Evolutionary conservation across 768 basidiomycete species (phyloP), one percentile per base, ranked within the genome.

Genomic region (Agrocybe pediades): DNA sequence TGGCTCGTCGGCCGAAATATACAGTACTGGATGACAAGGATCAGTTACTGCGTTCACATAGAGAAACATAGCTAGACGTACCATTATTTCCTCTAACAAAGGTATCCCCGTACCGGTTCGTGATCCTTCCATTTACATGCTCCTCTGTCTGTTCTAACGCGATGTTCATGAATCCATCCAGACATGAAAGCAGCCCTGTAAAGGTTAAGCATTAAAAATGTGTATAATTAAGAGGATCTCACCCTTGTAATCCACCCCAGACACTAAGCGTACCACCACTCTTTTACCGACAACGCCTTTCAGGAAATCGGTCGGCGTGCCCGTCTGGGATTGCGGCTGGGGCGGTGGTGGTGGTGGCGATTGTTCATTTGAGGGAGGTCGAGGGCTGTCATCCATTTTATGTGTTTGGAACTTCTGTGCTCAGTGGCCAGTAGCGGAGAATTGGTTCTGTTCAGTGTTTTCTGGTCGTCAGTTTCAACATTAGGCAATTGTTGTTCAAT

Each of bases 131-230:
- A 57, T 90, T 87, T 9, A 95, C 92, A 69, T 95, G 86, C 71
- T 99, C 97, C 72, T 97, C 94, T 2, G 95, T 97, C 69, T 97
- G 92, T 72, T 99, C 97, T 29, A 98, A 74, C 13, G 94, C 97
- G 46, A 98, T 96, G 73, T 98, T 98, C 97, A 99, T 98, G 71
- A 97, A 98, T 0, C 95, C 95, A 71, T 98, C 97, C 20, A 98
- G 80, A 65, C 97, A 98, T 2, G 94, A 95, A 13, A 99, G 74
- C 2, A 95, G 80, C 17, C 96, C 96, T 98, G 55, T 5, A 30
- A 19, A 36, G 8, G 43, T 25, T n/a, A 46, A 13, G 33, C 33
- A n/a, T 13, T 11, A 43, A n/a, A 25, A 29, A 9, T 17, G 40
- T 25, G 6, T 27, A 33, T n/a, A 27, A 25, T 17, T 41, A n/a